Percentiles rank a stretch among this genome's conserved stretches.
Evolutionary conservation across 2,329 filamentous ascomycete genomes (phyloP).

Genomic region (Exserohilum rostratum): DNA sequence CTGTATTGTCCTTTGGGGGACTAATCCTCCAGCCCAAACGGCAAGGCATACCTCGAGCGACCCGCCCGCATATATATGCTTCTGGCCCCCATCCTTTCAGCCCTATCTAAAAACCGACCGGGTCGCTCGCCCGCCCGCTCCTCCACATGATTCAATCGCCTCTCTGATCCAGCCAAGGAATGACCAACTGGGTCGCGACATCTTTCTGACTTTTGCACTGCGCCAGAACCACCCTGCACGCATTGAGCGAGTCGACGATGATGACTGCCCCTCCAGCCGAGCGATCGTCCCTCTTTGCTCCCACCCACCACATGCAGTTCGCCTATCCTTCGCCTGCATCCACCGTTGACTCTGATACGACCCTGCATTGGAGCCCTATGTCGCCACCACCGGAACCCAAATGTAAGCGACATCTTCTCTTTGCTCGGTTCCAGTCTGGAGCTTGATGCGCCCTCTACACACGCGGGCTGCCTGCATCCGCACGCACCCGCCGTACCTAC

Average conservation of each 20-base stretch:
- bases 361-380: slow-evolving; percentile 32
- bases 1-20: slow-evolving; percentile 17
- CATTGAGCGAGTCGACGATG: slow-evolving; percentile 24
- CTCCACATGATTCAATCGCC: neutral
- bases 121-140: slow-evolving; percentile 9
- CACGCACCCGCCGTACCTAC: neutral
- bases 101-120: slow-evolving; percentile 24
- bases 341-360: slow-evolving; percentile 27
- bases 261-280: slow-evolving; percentile 29
- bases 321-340: slow-evolving; percentile 32
- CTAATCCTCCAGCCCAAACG: slow-evolving; percentile 3
- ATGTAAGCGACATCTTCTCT: slow-evolving; percentile 30
- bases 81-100: slow-evolving; percentile 24
- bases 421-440: slow-evolving; percentile 4
- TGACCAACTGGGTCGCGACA: slow-evolving; percentile 9
- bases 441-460: neutral
- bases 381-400: slow-evolving; percentile 24
- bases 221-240: slow-evolving; percentile 2
- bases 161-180: slow-evolving; percentile 10
- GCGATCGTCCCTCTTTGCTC: slow-evolving; percentile 29
- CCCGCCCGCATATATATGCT: slow-evolving; percentile 19
- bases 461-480: neutral
- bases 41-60: slow-evolving; percentile 5
- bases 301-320: slow-evolving; percentile 24
- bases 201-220: slow-evolving; percentile 4